phyloP scores from a whole-genome alignment of 2,329 filamentous ascomycete genomes.

The Epichloe baconii region DNA sequence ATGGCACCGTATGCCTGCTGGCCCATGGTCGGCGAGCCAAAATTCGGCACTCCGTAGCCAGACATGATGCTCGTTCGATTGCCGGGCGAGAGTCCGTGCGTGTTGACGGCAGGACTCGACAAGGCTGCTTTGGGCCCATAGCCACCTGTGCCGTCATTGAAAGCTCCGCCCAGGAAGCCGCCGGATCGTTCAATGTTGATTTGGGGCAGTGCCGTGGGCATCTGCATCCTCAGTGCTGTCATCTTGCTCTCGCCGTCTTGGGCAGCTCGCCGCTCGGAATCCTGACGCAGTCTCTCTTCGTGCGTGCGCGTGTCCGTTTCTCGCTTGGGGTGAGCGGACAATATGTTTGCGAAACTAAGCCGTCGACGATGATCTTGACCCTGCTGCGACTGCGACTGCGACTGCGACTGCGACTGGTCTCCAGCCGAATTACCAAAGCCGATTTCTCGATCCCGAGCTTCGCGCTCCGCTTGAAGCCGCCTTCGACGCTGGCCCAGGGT shows the following conservation, averaged over 20 bases:
- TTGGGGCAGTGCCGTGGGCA: slow-evolving; percentile 29
- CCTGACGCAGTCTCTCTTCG: slow-evolving; percentile 27
- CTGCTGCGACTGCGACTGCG: slow-evolving; percentile 8
- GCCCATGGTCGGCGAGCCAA: slow-evolving; percentile 1
- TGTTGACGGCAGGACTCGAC: slow-evolving; percentile 16
- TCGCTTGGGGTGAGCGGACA: slow-evolving; percentile 29
- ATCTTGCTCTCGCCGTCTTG: slow-evolving; percentile 35
- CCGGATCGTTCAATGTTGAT: slow-evolving; percentile 23
- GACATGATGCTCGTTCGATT: slow-evolving; percentile 18
- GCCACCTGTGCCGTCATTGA: slow-evolving; percentile 39
- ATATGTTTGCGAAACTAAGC: slow-evolving; percentile 48
- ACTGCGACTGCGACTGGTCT: slow-evolving; percentile 6
- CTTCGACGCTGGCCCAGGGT: slow-evolving; percentile 66
- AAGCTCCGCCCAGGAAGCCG: slow-evolving; percentile 38
- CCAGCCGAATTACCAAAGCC: slow-evolving; percentile 19
- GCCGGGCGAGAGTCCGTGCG: slow-evolving; percentile 12
- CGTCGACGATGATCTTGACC: slow-evolving; percentile 13
- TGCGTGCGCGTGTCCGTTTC: slow-evolving; percentile 27
- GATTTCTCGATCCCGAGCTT: slow-evolving; percentile 48
- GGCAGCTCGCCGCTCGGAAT: slow-evolving; percentile 27
- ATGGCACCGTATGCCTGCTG: slow-evolving; percentile 15
- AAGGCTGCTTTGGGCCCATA: slow-evolving; percentile 13
- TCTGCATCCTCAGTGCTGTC: slow-evolving; percentile 33
- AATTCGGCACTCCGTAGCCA: slow-evolving; percentile 15
- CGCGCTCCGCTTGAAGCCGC: slow-evolving; percentile 56